Percentiles rank a stretch among this genome's conserved stretches.
Conservation (phyloP, 768 basidiomycete species). For the Lactarius trivialis region DNA sequence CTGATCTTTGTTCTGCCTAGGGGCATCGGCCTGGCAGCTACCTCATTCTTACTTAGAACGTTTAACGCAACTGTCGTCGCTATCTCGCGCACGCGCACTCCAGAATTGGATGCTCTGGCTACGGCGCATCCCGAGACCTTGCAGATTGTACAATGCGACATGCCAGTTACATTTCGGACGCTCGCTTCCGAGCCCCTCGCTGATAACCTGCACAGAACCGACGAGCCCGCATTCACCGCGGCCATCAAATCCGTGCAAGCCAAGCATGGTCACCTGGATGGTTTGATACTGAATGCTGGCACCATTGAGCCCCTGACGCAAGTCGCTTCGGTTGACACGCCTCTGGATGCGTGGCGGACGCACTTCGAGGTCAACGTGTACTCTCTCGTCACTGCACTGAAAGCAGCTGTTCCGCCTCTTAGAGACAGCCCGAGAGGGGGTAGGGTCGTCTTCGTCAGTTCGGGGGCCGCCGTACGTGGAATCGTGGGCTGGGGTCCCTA, state of each 20-base stretch:
- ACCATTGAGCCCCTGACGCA: slow-evolving; percentile 62
- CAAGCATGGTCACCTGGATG: slow-evolving; percentile 62
- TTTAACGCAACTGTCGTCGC: slow-evolving; percentile 68
- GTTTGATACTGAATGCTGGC: slow-evolving; percentile 81
- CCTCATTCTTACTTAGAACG: slow-evolving; percentile 54
- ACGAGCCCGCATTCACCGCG: slow-evolving; percentile 46
- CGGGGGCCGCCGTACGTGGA: slow-evolving; percentile 70
- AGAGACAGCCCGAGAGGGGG: slow-evolving; percentile 53
- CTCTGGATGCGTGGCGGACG: slow-evolving; percentile 55
- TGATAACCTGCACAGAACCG: slow-evolving; percentile 39
- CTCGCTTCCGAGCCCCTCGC: slow-evolving; percentile 8
- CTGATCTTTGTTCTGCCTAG: slow-evolving; percentile 28
- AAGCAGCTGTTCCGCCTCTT: slow-evolving; percentile 61
- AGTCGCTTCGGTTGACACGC: slow-evolving; percentile 43
- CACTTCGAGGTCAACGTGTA: slow-evolving; percentile 88
- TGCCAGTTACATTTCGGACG: slow-evolving; percentile 45
- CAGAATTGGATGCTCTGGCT: slow-evolving; percentile 54
- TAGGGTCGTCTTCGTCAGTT: slow-evolving; percentile 75
- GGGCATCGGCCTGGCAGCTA: slow-evolving; percentile 77
- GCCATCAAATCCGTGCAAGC: slow-evolving; percentile 49
- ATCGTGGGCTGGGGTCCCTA: slow-evolving; percentile 74
- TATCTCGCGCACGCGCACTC: slow-evolving; percentile 60
- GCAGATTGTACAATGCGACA: slow-evolving; percentile 59
- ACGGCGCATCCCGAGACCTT: slow-evolving; percentile 37
- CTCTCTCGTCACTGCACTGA: slow-evolving; percentile 66